phyloP scores from a whole-genome alignment of 768 basidiomycete species.

The Russula vinacea region DNA sequence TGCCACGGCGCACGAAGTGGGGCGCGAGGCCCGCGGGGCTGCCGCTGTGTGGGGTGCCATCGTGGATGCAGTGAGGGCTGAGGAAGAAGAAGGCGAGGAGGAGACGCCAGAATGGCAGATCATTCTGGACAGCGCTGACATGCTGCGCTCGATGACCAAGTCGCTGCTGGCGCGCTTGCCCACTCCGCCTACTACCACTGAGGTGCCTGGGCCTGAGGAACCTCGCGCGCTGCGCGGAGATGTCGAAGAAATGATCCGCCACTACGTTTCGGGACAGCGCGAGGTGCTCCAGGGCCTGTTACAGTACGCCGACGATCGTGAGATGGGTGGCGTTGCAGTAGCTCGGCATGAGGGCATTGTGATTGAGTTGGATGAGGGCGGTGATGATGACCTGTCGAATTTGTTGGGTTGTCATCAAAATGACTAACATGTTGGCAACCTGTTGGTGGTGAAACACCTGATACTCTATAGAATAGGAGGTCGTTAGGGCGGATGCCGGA shows the following conservation, averaged over 20 bases:
- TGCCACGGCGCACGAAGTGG: conserved; percentile 58
- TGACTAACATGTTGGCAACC: too few relatives aligned
- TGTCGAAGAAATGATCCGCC: conserved; percentile 59
- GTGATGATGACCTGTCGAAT: not conserved
- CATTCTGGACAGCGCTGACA: conserved; percentile 63
- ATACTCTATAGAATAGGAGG: too few relatives aligned
- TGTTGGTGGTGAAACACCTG: too few relatives aligned
- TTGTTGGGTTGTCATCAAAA: too few relatives aligned
- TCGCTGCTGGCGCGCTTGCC: conserved; percentile 52
- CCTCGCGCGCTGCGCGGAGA: conserved; percentile 46
- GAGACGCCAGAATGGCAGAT: conserved; percentile 45
- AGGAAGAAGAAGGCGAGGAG: conserved; percentile 28
- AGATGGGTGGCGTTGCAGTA: conserved; percentile 43
- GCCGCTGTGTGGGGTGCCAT: conserved; percentile 63
- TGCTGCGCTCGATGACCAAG: conserved; percentile 65
- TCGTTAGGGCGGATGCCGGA: too few relatives aligned
- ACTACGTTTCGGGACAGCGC: conserved; percentile 53
- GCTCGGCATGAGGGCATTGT: conserved; percentile 55
- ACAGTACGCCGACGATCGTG: conserved; percentile 48
- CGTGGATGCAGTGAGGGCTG: conserved; percentile 34
- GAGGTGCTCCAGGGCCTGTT: conserved; percentile 43
- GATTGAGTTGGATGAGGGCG: conserved; percentile 46
- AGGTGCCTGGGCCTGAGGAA: conserved; percentile 8
- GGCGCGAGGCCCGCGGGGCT: conserved; percentile 51
- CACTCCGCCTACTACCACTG: not conserved